phyloP scores from a whole-genome alignment of 257 asterid genomes.

The Ophiorrhiza pumila region DNA sequence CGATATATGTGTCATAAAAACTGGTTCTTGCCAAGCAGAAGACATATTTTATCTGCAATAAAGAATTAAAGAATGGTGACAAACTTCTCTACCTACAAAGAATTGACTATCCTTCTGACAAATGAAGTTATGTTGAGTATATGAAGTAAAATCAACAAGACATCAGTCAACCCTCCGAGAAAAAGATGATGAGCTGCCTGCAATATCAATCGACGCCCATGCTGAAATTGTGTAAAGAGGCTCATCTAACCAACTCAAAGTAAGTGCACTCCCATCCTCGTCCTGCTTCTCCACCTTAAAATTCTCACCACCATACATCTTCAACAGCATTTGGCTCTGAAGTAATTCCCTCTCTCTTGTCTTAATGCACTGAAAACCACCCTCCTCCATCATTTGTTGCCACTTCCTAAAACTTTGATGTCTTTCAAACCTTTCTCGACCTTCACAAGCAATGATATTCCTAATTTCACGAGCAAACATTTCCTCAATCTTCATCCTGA shows the following conservation, averaged over 20 bases:
- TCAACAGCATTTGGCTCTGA: conserved; percentile 78
- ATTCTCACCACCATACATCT: conserved; percentile 50
- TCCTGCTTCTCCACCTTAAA: conserved; percentile 46
- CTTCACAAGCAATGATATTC: conserved; percentile 74
- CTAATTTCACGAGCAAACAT: conserved; percentile 68
- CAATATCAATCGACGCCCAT: conserved; percentile 50
- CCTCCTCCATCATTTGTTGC: conserved; percentile 64
- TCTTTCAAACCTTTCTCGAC: conserved; percentile 73
- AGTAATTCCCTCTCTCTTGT: conserved; percentile 56
- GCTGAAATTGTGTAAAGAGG: conserved; percentile 72
- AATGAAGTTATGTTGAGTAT: conserved; percentile 13
- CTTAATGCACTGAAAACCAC: conserved; percentile 51
- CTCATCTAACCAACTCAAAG: conserved; percentile 72
- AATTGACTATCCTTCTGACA: conserved; percentile 30
- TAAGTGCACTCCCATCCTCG: conserved; percentile 38
- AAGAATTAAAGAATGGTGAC: conserved; percentile 61
- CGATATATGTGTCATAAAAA: conserved; percentile 13
- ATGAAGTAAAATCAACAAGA: conserved; percentile 9
- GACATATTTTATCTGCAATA: conserved; percentile 46
- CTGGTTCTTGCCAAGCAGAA: conserved; percentile 10
- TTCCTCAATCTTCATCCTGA: conserved; percentile 70
- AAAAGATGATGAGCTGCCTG: conserved; percentile 49
- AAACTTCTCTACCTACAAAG: conserved; percentile 47
- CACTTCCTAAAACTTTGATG: conserved; percentile 60
- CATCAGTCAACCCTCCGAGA: conserved; percentile 25